Conservation (phyloP, 2,329 filamentous ascomycete genomes). For the Exophiala lecanii-corni region DNA sequence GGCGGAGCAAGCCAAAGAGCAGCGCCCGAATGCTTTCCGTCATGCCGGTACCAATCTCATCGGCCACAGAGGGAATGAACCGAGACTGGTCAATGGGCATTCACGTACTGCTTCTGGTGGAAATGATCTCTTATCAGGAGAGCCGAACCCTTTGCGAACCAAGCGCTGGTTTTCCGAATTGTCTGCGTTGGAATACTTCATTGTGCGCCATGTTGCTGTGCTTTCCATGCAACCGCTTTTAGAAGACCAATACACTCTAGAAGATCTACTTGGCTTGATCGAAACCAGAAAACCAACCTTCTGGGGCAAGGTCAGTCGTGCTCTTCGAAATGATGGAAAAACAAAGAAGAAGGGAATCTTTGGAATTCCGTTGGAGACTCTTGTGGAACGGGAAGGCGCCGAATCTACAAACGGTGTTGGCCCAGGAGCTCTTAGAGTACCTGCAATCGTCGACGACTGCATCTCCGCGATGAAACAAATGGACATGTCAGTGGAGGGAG, state of each 20-base stretch:
- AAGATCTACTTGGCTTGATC: slow-evolving; percentile 87
- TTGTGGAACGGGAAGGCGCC: slow-evolving; percentile 88
- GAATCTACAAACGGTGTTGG: slow-evolving; percentile 98
- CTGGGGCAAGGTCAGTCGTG: slow-evolving; percentile 97
- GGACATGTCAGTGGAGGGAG: slow-evolving; percentile 97
- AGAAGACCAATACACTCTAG: slow-evolving; percentile 84
- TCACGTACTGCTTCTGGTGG: slow-evolving; percentile 62
- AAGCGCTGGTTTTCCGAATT: slow-evolving; percentile 95
- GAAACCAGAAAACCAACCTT: slow-evolving; percentile 91
- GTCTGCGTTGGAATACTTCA: slow-evolving; percentile 93
- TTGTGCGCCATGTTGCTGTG: slow-evolving; percentile 90
- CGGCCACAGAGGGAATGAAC: slow-evolving; percentile 48
- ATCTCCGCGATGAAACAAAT: slow-evolving; percentile 95
- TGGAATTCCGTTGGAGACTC: slow-evolving; percentile 77
- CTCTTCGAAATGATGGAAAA: slow-evolving; percentile 73
- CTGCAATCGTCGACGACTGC: slow-evolving; percentile 90
- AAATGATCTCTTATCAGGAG: slow-evolving; percentile 43
- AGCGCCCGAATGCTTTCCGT: slow-evolving; percentile 73
- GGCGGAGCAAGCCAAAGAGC: slow-evolving; percentile 88
- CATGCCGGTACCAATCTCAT: slow-evolving; percentile 68
- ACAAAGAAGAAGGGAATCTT: slow-evolving; percentile 96
- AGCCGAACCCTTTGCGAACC: slow-evolving; percentile 52
- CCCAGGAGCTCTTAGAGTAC: slow-evolving; percentile 82
- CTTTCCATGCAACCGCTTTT: slow-evolving; percentile 91
- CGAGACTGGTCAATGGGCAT: slow-evolving; percentile 63